Base-by-base conservation (phyloP, 176 grass and related monocot species). In the Chrysopogon serrulatus region DNA sequence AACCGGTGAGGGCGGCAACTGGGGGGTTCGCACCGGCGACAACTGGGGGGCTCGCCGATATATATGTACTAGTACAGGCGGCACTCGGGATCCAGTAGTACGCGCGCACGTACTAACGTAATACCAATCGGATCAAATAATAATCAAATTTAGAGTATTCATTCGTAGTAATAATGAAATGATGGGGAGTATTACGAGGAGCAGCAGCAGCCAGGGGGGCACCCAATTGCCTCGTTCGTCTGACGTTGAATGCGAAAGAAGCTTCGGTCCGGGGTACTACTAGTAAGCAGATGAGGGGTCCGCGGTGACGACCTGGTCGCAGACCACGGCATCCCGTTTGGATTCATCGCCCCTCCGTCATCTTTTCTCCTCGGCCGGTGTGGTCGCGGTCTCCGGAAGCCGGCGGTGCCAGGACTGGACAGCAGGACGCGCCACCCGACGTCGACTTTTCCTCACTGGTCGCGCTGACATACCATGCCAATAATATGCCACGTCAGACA, bases 1-100 rank as follows among this genome's bases (percentile, higher is more conserved):
- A 62, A 32, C 62, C 47, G 83, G 83, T 60, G 74, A 59, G 65
- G 85, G 70, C 33, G 44, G 44, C 70, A 67, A 75, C 85, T 81
- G 77, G 78, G 75, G 56, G 65, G 2, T 23, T n/a, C n/a, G n/a
- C n/a, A n/a, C n/a, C 18, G 43, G 12, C 44, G 10, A 17, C n/a
- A 53, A 17, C 34, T 18, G 26, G 26, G 10, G 10, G 10, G 53
- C n/a, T n/a, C n/a, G n/a, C n/a, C n/a, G n/a, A n/a, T 53, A 8
- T 56, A 10, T 56, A 56, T n/a, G 6, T 8, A 56, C n/a, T 6
- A 19, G 12, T 44, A 1, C 1, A 14, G 3, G 12, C 23, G 4
- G 23, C 23, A 56, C 17, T 8, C 18, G 1, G 9, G 10, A 27
- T 27, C 24, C 24, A 5, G 8, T 4, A 12, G 54, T 4, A 24